These are phyloP conservation scores for Lactarius indigo DNA, from an alignment of 768 basidiomycete genomes.

Conservation along the genomic window DNA sequence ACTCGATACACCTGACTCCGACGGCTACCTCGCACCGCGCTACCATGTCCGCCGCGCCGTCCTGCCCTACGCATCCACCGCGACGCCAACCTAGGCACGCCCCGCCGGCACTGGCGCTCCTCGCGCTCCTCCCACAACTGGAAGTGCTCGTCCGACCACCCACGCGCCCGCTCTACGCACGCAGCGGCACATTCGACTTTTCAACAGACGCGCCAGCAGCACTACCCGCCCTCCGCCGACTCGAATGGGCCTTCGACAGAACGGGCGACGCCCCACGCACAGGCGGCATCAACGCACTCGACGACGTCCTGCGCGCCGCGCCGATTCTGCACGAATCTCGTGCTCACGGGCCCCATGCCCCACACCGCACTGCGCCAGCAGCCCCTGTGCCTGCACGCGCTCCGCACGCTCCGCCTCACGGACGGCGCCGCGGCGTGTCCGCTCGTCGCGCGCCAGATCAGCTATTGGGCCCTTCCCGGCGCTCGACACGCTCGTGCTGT, in stretches of 20 bases:
- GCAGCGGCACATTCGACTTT: constrained; percentile 10
- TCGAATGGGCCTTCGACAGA: constrained; percentile 20
- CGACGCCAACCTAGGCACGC: constrained; percentile 6
- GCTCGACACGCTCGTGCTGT: constrained; percentile 18
- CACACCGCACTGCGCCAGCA: constrained; percentile 5
- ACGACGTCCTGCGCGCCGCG: constrained; percentile 11
- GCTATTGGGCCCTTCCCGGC: constrained; percentile 20
- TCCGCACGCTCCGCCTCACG: constrained; percentile 14
- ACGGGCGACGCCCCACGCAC: constrained; percentile 18
- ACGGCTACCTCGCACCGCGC: not conserved
- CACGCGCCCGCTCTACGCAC: not conserved
- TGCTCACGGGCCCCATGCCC: constrained; percentile 14
- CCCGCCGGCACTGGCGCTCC: constrained; percentile 14
- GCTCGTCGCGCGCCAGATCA: constrained; percentile 15
- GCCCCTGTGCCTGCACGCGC: not conserved
- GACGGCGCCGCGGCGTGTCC: constrained; percentile 9
- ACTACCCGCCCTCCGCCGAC: constrained; percentile 13
- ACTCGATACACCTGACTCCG: not conserved
- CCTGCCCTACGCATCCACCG: constrained; percentile 18
- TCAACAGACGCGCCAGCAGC: not conserved
- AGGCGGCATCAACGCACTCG: constrained; percentile 22
- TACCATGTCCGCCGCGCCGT: constrained; percentile 22
- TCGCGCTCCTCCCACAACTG: constrained; percentile 14
- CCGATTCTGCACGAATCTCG: constrained; percentile 8
- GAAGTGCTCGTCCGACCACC: constrained; percentile 20